These are phyloP conservation scores for Sordariomycetes sp. DNA, from an alignment of 2,329 filamentous ascomycete species.

Conservation along the genomic window DNA sequence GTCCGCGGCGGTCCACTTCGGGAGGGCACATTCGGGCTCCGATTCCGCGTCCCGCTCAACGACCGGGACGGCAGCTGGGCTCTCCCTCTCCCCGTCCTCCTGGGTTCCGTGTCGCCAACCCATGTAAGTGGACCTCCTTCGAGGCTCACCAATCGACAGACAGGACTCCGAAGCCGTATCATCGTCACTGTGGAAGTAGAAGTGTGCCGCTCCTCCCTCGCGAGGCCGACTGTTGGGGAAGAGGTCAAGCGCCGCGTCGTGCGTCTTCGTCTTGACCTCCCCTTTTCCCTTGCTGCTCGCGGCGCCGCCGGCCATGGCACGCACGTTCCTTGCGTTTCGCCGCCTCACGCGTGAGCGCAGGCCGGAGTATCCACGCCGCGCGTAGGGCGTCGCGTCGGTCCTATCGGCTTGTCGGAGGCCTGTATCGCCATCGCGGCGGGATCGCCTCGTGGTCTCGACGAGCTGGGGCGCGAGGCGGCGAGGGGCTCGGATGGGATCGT, in stretches of 20 bases:
- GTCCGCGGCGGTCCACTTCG: conserved; percentile 10
- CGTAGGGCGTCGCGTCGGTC: conserved; percentile 60
- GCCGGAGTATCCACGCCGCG: conserved; percentile 22
- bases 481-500: conserved; percentile 8
- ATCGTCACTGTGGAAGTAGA: conserved; percentile 53
- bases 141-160: conserved; percentile 16
- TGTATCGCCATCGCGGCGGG: conserved; percentile 54
- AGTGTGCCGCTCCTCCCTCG: conserved; percentile 62
- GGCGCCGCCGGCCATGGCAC: too few species aligned
- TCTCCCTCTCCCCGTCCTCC: conserved; percentile 65
- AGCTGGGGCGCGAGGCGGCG: conserved; percentile 65
- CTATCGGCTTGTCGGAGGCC: conserved; percentile 55
- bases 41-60: background rate
- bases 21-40: conserved; percentile 11
- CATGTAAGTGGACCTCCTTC: conserved; percentile 52
- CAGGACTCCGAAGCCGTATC: conserved; percentile 32
- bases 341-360: background rate
- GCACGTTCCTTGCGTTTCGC: background rate
- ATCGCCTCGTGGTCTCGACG: conserved; percentile 68
- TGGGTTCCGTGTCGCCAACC: conserved; percentile 73
- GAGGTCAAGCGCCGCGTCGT: conserved; percentile 68
- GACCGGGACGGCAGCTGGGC: background rate
- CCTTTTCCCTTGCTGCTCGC: background rate
- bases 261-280: conserved; percentile 56
- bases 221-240: conserved; percentile 63